Evolutionary conservation across 176 grass and related monocot species (phyloP), one percentile per base, ranked within the genome.

Genomic region (Calamus simplicifolius): DNA sequence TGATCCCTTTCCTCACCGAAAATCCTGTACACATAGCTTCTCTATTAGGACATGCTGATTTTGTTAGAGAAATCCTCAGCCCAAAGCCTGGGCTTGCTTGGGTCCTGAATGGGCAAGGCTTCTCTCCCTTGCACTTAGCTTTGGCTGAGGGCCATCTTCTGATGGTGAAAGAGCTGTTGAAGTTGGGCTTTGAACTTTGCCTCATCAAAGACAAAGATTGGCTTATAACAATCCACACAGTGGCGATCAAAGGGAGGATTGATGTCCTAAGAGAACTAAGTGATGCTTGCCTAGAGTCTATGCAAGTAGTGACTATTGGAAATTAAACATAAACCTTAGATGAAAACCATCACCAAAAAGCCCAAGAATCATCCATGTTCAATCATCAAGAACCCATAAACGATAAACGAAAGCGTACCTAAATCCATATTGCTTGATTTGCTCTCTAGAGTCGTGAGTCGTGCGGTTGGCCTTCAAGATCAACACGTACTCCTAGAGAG

Each of bases 81-180:
- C 25, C 1, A 31, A 66, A 58, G 7, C 61, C 27, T 0, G 27
- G 66, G 4, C 52, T 75, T 28, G 52, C 72, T 0, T 21, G 49
- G 8, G 28, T 38, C 52, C 25, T 18, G 16, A 58, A 75, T 17
- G 26, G 16, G 1, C 57, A 58, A 8, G 61, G 72, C 18, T 17
- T 50, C 19, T 66, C 60, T 15, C 57, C 72, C n/a, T 54, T 75
- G 29, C 72, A 74, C 63, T 56, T 74, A 26, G 71, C 71, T 29
- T 27, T 50, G 1, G 50, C 51, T 3, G 4, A 65, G 10, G 60
- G 71, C 50, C 71, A 74, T 29, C 48, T 65, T 27, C 3, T 23
- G 5, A 60, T 64, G 4, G 59, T 64, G 3, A 64, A 56, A n/a
- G 60, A 64, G 51, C 43, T 74, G 27, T 54, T 74, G 50, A 27